Base-by-base conservation (phyloP, 345 rosid species). In the Gossypium ekmanianum region DNA sequence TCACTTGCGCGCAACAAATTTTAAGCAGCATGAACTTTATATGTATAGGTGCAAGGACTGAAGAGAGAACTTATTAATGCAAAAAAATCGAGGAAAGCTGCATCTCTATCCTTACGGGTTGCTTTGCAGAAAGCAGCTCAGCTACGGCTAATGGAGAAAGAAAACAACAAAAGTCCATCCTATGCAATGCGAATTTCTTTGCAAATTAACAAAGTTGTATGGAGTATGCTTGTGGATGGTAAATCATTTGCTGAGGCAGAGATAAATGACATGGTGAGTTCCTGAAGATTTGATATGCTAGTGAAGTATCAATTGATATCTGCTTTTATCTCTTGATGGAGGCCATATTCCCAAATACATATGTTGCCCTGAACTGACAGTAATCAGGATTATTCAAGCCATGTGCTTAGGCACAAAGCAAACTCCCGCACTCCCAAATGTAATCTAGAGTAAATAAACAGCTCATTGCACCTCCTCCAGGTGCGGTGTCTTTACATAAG, bases 241-340 rank as follows among this genome's bases (percentile, higher is more conserved):
- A 95, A 95, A 91, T 79, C 98, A 73, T 93, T 95, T 88, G 99
- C 99, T 20, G 99, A 95, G 84, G 96, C 98, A 63, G 98, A 95
- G 90, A 95, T 95, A 82, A 95, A 89, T 87, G 98, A 95, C 86
- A 84, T 95, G 98, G 99, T 95, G 79, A 81, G 91, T 80, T 54
- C n/a, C 79, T 73, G 72, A 78, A 74, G 47, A 65, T 64, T 34
- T 57, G 64, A 74, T 64, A 51, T 64, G 20, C 22, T 65, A 50
- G 34, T 18, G 29, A 54, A 54, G 66, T n/a, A 39, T 56, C 34
- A 72, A 26, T n/a, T 39, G 18, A 7, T 72, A 41, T 20, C 39
- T 72, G 41, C 41, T 13, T 45, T 44, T 72, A 20, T 58, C 64
- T 41, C 9, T 22, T 58, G 41, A 26, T 39, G 65, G 52, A 72